Percentiles rank a stretch among this genome's conserved stretches.
phyloP scores from a whole-genome alignment of 2,329 filamentous ascomycete species.

The Colletotrichum liriopes region DNA sequence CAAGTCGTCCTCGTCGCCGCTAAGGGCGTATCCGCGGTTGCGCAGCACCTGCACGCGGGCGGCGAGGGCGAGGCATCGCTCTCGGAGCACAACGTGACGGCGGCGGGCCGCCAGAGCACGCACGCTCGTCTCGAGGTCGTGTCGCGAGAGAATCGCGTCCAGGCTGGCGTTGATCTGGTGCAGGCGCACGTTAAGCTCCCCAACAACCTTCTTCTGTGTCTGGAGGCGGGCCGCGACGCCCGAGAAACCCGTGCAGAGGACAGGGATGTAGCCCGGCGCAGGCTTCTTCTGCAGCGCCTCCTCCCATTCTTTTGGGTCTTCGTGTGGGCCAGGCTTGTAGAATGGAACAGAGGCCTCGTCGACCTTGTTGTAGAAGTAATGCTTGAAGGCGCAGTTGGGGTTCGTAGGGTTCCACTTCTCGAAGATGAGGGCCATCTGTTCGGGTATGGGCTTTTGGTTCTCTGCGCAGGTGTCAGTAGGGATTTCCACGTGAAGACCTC shows the following conservation, averaged over 20 bases:
- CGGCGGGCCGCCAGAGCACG: constrained; percentile 80
- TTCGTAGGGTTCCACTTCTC: constrained; percentile 82
- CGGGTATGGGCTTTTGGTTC: constrained; percentile 81
- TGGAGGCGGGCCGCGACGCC: constrained; percentile 81
- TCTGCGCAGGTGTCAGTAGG: constrained; percentile 44
- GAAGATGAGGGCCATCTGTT: constrained; percentile 80
- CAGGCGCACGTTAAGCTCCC: constrained; percentile 78
- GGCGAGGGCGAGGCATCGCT: constrained; percentile 81
- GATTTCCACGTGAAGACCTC: not conserved
- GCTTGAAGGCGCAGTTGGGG: constrained; percentile 81
- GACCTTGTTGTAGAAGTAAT: constrained; percentile 91
- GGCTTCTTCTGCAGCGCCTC: constrained; percentile 87
- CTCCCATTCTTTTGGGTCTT: constrained; percentile 87
- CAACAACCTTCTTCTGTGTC: constrained; percentile 79
- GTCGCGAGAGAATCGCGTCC: constrained; percentile 79
- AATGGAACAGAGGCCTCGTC: constrained; percentile 82
- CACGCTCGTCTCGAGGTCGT: constrained; percentile 84
- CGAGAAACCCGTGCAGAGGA: constrained; percentile 81
- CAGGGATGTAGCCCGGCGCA: constrained; percentile 81
- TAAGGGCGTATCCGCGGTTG: constrained; percentile 86
- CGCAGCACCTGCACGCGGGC: constrained; percentile 85
- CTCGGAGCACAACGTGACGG: constrained; percentile 80
- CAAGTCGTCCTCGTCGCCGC: constrained; percentile 84
- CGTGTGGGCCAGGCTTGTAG: constrained; percentile 78
- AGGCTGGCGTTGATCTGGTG: constrained; percentile 86